Percentiles rank a stretch among this genome's conserved stretches.
These are phyloP conservation scores for Hypericum perforatum DNA, from an alignment of 345 rosid genomes.

Conservation along the genomic window DNA sequence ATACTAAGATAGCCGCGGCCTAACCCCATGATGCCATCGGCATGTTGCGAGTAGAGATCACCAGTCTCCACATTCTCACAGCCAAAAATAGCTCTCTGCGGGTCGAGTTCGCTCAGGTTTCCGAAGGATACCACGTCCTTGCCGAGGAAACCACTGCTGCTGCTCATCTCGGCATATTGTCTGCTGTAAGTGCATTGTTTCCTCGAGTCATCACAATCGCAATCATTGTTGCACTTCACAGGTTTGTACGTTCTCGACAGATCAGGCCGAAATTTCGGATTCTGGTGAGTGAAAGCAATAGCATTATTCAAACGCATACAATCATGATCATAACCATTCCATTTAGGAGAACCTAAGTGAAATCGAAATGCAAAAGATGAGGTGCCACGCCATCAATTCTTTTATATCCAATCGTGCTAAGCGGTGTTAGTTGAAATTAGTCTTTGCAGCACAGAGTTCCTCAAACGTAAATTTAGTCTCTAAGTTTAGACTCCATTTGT, in stretches of 20 bases:
- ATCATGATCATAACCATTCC: too few species aligned
- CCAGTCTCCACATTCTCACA: constrained; percentile 87
- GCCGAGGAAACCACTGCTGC: constrained; percentile 81
- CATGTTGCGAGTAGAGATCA: constrained; percentile 78
- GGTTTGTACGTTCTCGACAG: constrained; percentile 63
- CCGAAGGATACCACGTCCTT: constrained; percentile 80
- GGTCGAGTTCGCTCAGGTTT: constrained; percentile 54
- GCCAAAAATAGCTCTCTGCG: constrained; percentile 81
- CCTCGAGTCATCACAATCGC: constrained; percentile 52
- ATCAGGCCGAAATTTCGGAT: constrained; percentile 76
- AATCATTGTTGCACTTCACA: constrained; percentile 67
- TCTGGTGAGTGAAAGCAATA: constrained; percentile 30
- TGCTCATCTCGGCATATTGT: constrained; percentile 82
- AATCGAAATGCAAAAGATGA: too few species aligned
- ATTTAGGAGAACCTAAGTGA: too few species aligned
- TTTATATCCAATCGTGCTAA: too few species aligned
- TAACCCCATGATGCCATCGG: constrained; percentile 94
- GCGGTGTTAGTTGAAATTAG: too few species aligned
- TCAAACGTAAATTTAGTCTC: too few species aligned
- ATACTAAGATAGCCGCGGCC: constrained; percentile 87
- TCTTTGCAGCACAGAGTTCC: too few species aligned
- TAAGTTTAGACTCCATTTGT: too few species aligned
- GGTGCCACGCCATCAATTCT: too few species aligned
- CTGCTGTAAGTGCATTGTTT: constrained; percentile 69
- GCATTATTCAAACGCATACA: not conserved